These are phyloP conservation scores for Kwoniella shandongensis DNA, from an alignment of 768 basidiomycete genomes.

Conservation along the genomic window DNA sequence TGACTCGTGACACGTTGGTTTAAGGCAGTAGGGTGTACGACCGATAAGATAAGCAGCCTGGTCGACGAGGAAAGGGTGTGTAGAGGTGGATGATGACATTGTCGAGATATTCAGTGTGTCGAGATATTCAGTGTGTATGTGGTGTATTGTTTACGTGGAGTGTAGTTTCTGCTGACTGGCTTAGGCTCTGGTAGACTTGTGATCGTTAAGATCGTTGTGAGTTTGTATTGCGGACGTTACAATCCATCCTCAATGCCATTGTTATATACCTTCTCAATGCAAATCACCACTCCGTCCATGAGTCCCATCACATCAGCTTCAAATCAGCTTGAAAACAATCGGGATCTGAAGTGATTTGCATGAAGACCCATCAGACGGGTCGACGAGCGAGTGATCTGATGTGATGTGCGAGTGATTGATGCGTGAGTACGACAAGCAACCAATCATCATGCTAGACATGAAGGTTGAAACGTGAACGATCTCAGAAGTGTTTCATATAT, in stretches of 20 bases:
- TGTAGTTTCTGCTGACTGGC: background rate
- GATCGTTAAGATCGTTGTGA: background rate
- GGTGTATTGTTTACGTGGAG: background rate
- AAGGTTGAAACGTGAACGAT: too few species aligned
- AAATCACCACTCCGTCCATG: slow-evolving; percentile 14
- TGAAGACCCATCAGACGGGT: too few species aligned
- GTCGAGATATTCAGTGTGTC: background rate
- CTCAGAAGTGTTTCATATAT: too few species aligned
- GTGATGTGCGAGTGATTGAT: too few species aligned
- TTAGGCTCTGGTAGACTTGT: background rate
- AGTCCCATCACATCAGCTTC: background rate
- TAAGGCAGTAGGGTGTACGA: too few species aligned
- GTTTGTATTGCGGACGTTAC: background rate
- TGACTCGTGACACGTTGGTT: too few species aligned
- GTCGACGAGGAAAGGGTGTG: slow-evolving; percentile 26
- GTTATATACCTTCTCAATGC: slow-evolving; percentile 7
- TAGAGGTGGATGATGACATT: slow-evolving; percentile 11
- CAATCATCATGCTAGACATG: too few species aligned
- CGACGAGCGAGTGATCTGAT: too few species aligned
- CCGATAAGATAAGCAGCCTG: slow-evolving; percentile 19
- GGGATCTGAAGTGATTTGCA: background rate
- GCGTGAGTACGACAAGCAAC: too few species aligned
- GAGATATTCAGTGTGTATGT: background rate
- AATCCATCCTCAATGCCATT: background rate
- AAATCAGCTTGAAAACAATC: background rate